phyloP scores from a whole-genome alignment of 108 stramenopile species.

The Cyclotella sp. region DNA sequence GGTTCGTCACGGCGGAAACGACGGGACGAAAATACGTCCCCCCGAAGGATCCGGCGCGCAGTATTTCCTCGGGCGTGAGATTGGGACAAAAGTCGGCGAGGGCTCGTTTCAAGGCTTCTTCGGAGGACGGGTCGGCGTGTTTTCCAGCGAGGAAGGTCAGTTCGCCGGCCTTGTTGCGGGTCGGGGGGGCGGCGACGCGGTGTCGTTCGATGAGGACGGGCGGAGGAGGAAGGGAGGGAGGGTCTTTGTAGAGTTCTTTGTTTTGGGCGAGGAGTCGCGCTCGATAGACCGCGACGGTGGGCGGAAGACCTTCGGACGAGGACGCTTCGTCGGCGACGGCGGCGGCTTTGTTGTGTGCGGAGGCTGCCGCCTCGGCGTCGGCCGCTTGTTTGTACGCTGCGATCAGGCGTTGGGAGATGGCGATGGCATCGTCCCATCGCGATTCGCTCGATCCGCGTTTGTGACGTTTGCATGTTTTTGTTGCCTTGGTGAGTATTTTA shows the following conservation, averaged over 20 bases:
- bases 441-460: constrained; percentile 50
- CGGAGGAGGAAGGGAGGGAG: constrained; percentile 75
- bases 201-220: constrained; percentile 48
- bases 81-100: constrained; percentile 93
- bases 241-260: constrained; percentile 89
- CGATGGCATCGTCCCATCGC: constrained; percentile 48
- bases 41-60: constrained; percentile 92
- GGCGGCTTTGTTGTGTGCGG: neutral
- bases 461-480: constrained; percentile 64
- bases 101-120: neutral
- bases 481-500: constrained; percentile 49
- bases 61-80: constrained; percentile 91
- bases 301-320: constrained; percentile 50
- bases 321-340: constrained; percentile 5
- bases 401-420: constrained; percentile 36
- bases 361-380: constrained; percentile 15
- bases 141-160: constrained; percentile 59
- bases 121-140: constrained; percentile 4
- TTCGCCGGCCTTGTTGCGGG: constrained; percentile 61
- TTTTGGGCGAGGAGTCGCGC: constrained; percentile 62
- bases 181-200: constrained; percentile 48
- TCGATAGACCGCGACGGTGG: constrained; percentile 52
- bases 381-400: constrained; percentile 54
- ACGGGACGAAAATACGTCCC: constrained; percentile 97
- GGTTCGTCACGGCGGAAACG: constrained; percentile 82